phyloP scores from a whole-genome alignment of 805 yeast genomes.

The Starmerella cellae region DNA sequence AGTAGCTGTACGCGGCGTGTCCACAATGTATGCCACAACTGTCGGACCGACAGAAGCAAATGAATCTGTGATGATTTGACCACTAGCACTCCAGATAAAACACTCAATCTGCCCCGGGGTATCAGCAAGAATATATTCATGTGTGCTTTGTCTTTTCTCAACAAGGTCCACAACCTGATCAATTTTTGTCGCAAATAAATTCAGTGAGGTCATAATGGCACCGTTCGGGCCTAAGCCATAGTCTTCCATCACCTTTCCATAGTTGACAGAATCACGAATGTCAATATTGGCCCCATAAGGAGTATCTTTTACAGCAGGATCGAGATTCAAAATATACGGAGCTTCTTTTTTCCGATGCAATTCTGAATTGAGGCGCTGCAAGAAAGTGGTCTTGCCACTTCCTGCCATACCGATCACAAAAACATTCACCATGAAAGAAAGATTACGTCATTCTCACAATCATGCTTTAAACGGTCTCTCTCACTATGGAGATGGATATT shows the following conservation, averaged over 20 bases:
- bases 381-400: constrained; percentile 93
- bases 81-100: constrained; percentile 97
- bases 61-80: constrained; percentile 90
- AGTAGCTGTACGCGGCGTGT: constrained; percentile 85
- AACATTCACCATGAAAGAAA: constrained; percentile 16
- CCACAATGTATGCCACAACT: constrained; percentile 87
- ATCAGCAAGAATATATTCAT: constrained; percentile 69
- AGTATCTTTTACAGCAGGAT: constrained; percentile 90
- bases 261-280: constrained; percentile 89
- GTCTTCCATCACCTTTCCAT: constrained; percentile 92
- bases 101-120: constrained; percentile 99
- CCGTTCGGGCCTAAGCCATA: constrained; percentile 94
- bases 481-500: too few relatives aligned
- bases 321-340: constrained; percentile 87
- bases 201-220: constrained; percentile 89
- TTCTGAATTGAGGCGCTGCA: constrained; percentile 88
- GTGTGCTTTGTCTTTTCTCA: constrained; percentile 51
- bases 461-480: too few relatives aligned
- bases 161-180: constrained; percentile 85
- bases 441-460: background rate
- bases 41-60: constrained; percentile 95
- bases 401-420: constrained; percentile 48
- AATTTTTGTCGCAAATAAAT: constrained; percentile 83
- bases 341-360: constrained; percentile 48
- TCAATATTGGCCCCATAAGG: constrained; percentile 93